Evolutionary conservation across 2,329 filamentous ascomycete genomes (phyloP), one percentile per base, ranked within the genome.

Genomic region (Nemania diffusa): DNA sequence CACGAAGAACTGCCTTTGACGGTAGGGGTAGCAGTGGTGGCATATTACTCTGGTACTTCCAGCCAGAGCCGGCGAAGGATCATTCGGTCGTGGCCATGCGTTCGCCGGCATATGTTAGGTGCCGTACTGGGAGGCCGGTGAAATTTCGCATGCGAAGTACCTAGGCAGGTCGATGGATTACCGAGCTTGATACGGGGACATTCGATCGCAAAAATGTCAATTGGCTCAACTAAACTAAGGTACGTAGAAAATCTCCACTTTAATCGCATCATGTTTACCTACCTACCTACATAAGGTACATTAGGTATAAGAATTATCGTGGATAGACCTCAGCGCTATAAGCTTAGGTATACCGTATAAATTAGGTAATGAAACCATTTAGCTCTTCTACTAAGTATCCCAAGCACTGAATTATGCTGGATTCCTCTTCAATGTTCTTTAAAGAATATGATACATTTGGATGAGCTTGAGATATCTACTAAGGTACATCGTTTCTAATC

Each of bases 1-100:
- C 83, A 76, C 85, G 83, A 70, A 88, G 81, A 65, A 84, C 85
- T 66, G 84, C 84, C 78, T 85, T 84, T 42, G 86, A 87, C 55
- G 85, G 85, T 63, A 85, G 82, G 65, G 83, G 83, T 64, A 83
- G 78, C 57, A 80, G 79, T 63, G 81, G 75, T 60, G 81, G 80
- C 84, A 86, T 86, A 67, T 64, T 65, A 34, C 37, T 62, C 61
- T 61, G 46, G 48, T 57, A 29, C 5, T 11, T 34, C 22, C 58
- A 68, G 65, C 63, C 63, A 65, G 68, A 57, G 53, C 48, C 34
- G 52, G 52, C 57, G 20, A 56, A 53, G 0, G 29, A 22, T 58
- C 26, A 56, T 11, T 61, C 20, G 46, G 40, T 20, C 22, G 42
- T 40, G 37, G 34, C 53, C 68, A 68, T 68, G 20, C 27, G 26